Conservation (phyloP, 2,329 filamentous ascomycete species). For the Fusarium protoensiforme region DNA sequence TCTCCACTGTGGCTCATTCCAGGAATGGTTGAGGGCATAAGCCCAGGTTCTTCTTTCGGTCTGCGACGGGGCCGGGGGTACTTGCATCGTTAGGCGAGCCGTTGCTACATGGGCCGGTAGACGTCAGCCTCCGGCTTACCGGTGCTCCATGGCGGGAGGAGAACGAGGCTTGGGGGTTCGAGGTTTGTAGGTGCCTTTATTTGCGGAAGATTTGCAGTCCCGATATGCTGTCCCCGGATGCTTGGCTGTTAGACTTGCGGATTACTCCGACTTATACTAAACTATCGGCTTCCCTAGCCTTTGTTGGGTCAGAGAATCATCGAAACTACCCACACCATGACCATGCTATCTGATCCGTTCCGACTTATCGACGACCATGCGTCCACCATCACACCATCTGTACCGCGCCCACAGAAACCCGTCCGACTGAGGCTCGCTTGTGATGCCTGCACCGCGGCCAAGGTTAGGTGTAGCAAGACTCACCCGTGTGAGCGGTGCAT, state of each 20-base stretch:
- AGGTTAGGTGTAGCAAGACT: slow-evolving; percentile 32
- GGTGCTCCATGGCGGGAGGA: slow-evolving; percentile 18
- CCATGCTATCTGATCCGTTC: slow-evolving; percentile 2
- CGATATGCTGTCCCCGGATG: neutral
- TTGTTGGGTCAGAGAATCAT: neutral
- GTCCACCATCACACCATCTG: neutral
- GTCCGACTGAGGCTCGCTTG: slow-evolving; percentile 28
- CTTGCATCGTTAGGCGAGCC: neutral
- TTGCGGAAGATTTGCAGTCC: neutral
- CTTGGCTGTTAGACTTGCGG: slow-evolving; percentile 11
- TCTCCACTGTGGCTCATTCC: neutral
- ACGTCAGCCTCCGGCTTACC: slow-evolving; percentile 11
- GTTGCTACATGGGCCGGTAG: neutral
- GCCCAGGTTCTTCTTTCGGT: neutral
- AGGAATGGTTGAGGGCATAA: neutral
- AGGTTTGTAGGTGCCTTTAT: neutral
- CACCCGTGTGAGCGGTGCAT: slow-evolving; percentile 29
- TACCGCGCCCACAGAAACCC: slow-evolving; percentile 11
- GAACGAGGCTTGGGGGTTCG: slow-evolving; percentile 14
- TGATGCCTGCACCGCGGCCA: slow-evolving; percentile 31
- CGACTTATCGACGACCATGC: neutral
- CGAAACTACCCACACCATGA: neutral
- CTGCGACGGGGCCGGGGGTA: neutral
- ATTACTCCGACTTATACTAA: neutral
- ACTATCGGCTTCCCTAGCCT: neutral